Evolutionary conservation across 345 rosid genomes (phyloP), one percentile per base, ranked within the genome.

Genomic region (Ceriops decandra): DNA sequence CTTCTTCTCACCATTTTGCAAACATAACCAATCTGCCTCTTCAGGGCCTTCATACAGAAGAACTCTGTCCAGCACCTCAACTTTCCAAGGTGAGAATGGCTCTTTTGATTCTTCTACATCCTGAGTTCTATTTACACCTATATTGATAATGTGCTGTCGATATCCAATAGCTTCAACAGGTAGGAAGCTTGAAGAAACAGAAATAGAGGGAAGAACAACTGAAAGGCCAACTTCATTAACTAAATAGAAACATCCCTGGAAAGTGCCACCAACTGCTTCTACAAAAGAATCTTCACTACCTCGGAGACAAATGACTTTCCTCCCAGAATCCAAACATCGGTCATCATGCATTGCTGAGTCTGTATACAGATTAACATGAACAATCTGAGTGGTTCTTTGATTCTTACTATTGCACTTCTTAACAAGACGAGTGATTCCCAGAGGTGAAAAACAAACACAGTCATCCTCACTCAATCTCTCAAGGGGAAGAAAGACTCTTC

Each of bases 51-150:
- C 99, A 72, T 83, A 85, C 76, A 95, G 72, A 79, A 91, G 83
- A 82, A 84, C 84, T 82, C 90, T 82, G 79, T 95, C 99, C 87
- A 95, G 81, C 75, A 91, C 77, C 83, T 90, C 95, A 68, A 86
- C 84, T 78, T 85, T 87, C 95, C 96, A 90, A 64, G 88, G 87
- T 53, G 82, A 78, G 69, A 77, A 74, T 20, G 77, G 64, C 65
- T 76, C 73, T 66, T 69, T 82, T 70, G 76, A 54, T 65, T 76
- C 77, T 66, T 67, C 60, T 49, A 81, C 58, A 74, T 76, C 70
- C 74, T 73, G 66, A 38, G 38, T 46, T 53, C 66, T 67, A 62
- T 63, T 73, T 35, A 59, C n/a, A n/a, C 70, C 75, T 68, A 67
- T 62, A 65, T 74, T 68, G 53, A 57, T 63, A 69, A 68, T 68